phyloP scores from a whole-genome alignment of 2,329 filamentous ascomycete genomes.

The Colletotrichum euphorbiae region DNA sequence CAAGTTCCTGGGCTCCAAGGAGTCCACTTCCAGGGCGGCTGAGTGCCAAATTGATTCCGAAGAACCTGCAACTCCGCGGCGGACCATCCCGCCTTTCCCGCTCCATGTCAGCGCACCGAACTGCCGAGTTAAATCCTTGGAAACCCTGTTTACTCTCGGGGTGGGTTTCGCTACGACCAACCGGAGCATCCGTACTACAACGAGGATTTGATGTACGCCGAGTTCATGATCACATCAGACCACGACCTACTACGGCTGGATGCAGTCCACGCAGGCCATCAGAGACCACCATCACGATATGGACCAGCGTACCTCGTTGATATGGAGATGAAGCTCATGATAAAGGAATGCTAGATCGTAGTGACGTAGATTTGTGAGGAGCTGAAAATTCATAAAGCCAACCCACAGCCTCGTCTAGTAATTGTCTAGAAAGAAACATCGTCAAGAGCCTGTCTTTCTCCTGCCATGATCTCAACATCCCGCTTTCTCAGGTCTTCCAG shows the following conservation, averaged over 20 bases:
- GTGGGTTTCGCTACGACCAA: not conserved
- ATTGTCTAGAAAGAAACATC: not conserved
- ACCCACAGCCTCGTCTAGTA: not conserved
- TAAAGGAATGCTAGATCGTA: not conserved
- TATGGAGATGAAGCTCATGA: not conserved
- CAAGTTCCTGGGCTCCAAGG: not conserved
- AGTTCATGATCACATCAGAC: constrained; percentile 16
- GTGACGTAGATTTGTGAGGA: not conserved
- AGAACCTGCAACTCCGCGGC: constrained; percentile 21
- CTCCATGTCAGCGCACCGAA: not conserved
- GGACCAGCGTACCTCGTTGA: not conserved
- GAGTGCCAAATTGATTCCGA: not conserved
- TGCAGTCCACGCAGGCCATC: not conserved
- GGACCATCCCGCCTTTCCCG: constrained; percentile 10
- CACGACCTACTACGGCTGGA: not conserved
- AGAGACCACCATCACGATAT: not conserved
- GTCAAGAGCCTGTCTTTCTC: not conserved
- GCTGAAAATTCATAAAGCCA: not conserved
- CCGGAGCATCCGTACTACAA: constrained; percentile 18
- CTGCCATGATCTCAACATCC: not conserved
- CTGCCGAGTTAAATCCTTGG: not conserved
- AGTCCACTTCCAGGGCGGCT: not conserved
- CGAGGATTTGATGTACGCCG: not conserved
- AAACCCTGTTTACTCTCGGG: not conserved
- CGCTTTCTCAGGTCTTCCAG: not conserved